Evolutionary conservation across 1,284 basidiomycete genomes (phyloP), one percentile per base, ranked within the genome.

Genomic region (Apiotrichum sp.): DNA sequence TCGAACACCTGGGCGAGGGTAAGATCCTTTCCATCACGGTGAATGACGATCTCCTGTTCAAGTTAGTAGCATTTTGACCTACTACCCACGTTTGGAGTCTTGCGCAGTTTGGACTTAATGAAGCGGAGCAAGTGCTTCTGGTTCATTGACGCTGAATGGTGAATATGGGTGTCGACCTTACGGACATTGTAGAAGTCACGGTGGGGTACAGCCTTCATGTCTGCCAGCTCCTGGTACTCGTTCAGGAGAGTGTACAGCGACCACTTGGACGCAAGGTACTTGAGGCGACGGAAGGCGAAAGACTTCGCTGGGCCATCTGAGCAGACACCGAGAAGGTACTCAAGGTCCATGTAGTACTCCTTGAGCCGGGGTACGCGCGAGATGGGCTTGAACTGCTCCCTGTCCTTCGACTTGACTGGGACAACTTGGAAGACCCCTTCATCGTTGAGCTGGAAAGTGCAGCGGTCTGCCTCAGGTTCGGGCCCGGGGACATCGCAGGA

Each of bases 111-210:
- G 45, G 87, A 86, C 76, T 99, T 99, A 80, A 99, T 98, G 78
- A 98, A 98, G 5, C 96, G 92, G 31, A 99, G 79, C n/a, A 98
- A 78, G 78, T 99, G 96, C 77, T 99, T 99, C 75, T 99, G 96
- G 75, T 99, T 99, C 95, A 98, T 98, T 73, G 89, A 88, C 53
- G 93, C 96, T 9, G 93, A 96, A 75, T 98, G 92, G 70, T 99
- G 96, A 22, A 99, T 90, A 76, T 98, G 95, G 8, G 96, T 99
- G 73, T 98, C 95, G 58, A 98, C 92, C 73, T 99, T 99, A 47
- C 95, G 86, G 42, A 93, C 82, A 71, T 99, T 99, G 79, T 99
- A 99, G 69, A 99, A 98, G 77, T 99, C 96, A 65, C 93, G 65
- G 62, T 78, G 77, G 16, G 76, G 72, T 2, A 78, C 77, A 4